A percentile compares a stretch with the other conserved stretches of the same genome.
Evolutionary conservation across 1,139 yeast species (phyloP).

Genomic region (Suhomyces bokatorum): DNA sequence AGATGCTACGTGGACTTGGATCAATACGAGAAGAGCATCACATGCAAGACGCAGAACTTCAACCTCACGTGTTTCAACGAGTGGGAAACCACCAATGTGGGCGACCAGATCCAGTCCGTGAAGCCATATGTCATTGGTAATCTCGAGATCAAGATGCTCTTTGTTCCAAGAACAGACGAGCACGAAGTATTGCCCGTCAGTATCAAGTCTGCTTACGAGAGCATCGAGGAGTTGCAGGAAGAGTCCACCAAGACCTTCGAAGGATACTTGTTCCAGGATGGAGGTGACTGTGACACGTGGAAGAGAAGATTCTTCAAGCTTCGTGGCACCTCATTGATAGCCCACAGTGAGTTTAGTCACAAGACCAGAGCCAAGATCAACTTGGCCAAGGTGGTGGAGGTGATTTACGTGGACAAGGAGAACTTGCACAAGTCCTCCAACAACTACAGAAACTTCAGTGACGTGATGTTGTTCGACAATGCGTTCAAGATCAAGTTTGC

Average conservation of each 20-base stretch:
- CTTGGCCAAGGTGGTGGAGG: constrained; percentile 58
- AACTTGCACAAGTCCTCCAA: constrained; percentile 31
- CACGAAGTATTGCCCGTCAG: constrained; percentile 67
- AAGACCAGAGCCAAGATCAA: constrained; percentile 70
- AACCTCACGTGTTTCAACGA: constrained; percentile 72
- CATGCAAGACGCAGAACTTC: constrained; percentile 53
- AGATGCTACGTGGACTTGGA: constrained; percentile 67
- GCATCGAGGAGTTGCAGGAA: constrained; percentile 47
- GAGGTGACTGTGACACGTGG: constrained; percentile 70
- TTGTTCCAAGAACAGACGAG: constrained; percentile 57
- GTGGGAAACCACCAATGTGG: constrained; percentile 58
- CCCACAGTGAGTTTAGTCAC: constrained; percentile 62
- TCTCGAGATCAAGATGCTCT: constrained; percentile 72
- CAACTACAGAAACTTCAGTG: constrained; percentile 60
- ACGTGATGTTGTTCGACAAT: constrained; percentile 59
- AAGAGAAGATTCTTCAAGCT: constrained; percentile 64
- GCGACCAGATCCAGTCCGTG: constrained; percentile 31
- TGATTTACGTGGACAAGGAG: constrained; percentile 50
- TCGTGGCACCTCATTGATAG: constrained; percentile 59
- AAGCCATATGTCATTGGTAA: constrained; percentile 67
- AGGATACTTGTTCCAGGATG: constrained; percentile 74
- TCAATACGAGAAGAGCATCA: constrained; percentile 55
- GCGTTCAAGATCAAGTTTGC: constrained; percentile 64
- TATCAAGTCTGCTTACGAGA: constrained; percentile 56
- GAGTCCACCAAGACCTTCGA: constrained; percentile 44